Evolutionary conservation across 78 protist genomes (phyloP).

Genomic region (Dictyostelium firmibasis): DNA sequence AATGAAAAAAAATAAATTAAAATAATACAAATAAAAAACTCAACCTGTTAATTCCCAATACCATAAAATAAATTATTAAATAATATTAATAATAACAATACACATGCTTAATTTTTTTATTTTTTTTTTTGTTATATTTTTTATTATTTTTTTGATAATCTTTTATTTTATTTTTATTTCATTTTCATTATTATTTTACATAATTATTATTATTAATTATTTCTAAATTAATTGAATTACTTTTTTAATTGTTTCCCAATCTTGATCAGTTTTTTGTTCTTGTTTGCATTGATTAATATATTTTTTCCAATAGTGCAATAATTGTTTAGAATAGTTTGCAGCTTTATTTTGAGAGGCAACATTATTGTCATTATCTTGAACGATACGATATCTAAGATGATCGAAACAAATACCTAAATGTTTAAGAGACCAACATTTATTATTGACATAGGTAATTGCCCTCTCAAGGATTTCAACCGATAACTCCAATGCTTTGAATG

Average conservation of each 20-base stretch:
- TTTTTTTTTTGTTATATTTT: not conserved
- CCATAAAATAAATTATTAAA: too few species aligned
- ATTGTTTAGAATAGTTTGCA: not conserved
- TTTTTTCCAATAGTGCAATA: not conserved
- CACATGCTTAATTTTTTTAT: not conserved
- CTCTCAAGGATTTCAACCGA: not conserved
- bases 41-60: too few species aligned
- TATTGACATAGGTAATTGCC: not conserved
- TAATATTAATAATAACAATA: too few species aligned
- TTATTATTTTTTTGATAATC: not conserved
- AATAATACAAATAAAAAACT: not conserved
- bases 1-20: conserved; percentile 29
- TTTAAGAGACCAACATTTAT: conserved; percentile 55
- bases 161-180: not conserved
- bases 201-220: not conserved
- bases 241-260: conserved; percentile 11
- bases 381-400: conserved; percentile 37
- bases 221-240: not conserved
- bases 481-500: conserved; percentile 1
- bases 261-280: not conserved
- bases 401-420: conserved; percentile 45
- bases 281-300: not conserved
- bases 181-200: not conserved
- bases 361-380: not conserved
- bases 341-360: not conserved